Evolutionary conservation across 192 early-diverging fungal genomes (phyloP).

Genomic region (Phycomyces nitens): DNA sequence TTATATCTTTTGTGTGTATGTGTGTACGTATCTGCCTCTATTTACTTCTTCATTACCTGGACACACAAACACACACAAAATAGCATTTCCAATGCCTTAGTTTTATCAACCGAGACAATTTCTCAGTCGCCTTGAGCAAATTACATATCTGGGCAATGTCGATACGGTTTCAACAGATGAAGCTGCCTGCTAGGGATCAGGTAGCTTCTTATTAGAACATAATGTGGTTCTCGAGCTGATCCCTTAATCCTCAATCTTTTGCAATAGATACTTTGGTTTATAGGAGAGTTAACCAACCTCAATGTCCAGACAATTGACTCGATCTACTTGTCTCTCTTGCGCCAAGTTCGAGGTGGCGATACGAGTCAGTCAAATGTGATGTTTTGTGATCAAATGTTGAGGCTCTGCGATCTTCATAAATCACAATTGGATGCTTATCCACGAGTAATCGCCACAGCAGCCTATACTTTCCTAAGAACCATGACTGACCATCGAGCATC

Average conservation of each 20-base stretch:
- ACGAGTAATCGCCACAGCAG: slow-evolving; percentile 36
- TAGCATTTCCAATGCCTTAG: slow-evolving; percentile 56
- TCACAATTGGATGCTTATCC: slow-evolving; percentile 28
- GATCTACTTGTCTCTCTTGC: slow-evolving; percentile 47
- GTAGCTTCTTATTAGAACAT: slow-evolving; percentile 10
- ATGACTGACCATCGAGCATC: slow-evolving; percentile 49
- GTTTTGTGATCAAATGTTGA: slow-evolving; percentile 45
- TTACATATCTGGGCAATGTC: slow-evolving; percentile 36
- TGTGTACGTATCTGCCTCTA: neutral
- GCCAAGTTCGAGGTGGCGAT: slow-evolving; percentile 65
- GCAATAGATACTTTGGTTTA: slow-evolving; percentile 55
- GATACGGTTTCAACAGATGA: slow-evolving; percentile 35
- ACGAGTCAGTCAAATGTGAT: slow-evolving; percentile 40
- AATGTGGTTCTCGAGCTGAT: neutral
- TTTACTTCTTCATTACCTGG: too few relatives aligned
- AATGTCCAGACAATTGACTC: slow-evolving; percentile 48
- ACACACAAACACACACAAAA: neutral
- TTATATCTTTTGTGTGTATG: too few relatives aligned
- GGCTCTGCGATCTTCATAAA: slow-evolving; percentile 45
- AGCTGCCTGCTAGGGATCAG: slow-evolving; percentile 38
- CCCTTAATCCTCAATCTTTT: neutral
- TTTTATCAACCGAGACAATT: slow-evolving; percentile 64
- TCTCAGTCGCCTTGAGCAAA: slow-evolving; percentile 35
- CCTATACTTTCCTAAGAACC: slow-evolving; percentile 47
- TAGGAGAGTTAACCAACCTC: slow-evolving; percentile 50